Conservation (phyloP, 1,139 yeast genomes). For the Geotrichum citri-aurantii region DNA sequence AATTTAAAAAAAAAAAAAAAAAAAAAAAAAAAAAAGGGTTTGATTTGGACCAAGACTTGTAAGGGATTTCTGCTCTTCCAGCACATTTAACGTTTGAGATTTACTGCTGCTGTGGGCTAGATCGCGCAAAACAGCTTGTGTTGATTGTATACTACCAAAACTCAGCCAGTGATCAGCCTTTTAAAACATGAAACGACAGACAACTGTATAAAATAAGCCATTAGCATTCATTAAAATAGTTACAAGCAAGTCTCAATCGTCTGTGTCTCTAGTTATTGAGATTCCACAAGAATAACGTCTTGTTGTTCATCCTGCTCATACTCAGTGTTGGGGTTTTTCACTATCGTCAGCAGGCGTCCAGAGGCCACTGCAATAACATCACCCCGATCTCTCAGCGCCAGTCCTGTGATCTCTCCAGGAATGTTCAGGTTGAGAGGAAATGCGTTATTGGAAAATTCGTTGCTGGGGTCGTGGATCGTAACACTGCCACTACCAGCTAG, state of each 20-base stretch:
- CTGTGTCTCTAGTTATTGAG: neutral
- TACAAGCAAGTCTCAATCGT: neutral
- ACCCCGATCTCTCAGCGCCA: conserved; percentile 15
- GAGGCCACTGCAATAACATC: conserved; percentile 16
- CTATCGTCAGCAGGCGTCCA: conserved; percentile 13
- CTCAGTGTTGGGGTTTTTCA: conserved; percentile 7
- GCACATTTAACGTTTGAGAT: no score
- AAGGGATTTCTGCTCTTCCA: no score
- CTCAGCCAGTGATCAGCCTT: no score
- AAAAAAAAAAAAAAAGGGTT: no score
- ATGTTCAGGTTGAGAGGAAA: conserved; percentile 6
- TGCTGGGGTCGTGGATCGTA: conserved; percentile 12
- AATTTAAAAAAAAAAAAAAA: no score
- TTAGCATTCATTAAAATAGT: neutral
- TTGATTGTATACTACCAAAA: no score
- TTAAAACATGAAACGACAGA: no score
- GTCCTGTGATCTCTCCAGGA: conserved; percentile 16
- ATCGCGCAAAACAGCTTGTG: no score
- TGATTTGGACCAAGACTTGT: no score
- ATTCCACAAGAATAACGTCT: neutral
- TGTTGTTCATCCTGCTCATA: conserved; percentile 1
- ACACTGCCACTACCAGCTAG: conserved; percentile 2
- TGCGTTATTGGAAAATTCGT: neutral
- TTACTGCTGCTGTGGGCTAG: no score
- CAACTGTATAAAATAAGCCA: neutral